phyloP scores from a whole-genome alignment of 1,284 basidiomycete genomes.

The Sporisorium exsertum region DNA sequence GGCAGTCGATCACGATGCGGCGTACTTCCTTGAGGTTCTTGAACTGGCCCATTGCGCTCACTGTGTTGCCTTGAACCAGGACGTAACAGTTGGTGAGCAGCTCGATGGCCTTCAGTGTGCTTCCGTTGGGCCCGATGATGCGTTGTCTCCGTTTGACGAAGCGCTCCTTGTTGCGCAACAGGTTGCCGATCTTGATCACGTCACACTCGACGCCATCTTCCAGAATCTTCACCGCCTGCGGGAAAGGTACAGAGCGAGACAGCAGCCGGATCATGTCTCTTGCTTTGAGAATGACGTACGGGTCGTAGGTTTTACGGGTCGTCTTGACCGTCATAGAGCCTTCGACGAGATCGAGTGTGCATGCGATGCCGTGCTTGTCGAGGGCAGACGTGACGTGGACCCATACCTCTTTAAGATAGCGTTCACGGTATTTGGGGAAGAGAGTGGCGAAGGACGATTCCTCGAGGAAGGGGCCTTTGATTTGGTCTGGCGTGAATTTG shows the following conservation, averaged over 20 bases:
- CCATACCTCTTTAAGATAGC: constrained; percentile 95
- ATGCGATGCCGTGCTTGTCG: constrained; percentile 85
- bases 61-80: constrained; percentile 96
- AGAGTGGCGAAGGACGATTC: constrained; percentile 97
- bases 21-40: constrained; percentile 96
- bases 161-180: constrained; percentile 94
- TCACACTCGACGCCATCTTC: constrained; percentile 93
- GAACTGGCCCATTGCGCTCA: constrained; percentile 95
- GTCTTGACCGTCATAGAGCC: constrained; percentile 98
- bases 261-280: constrained; percentile 95
- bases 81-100: constrained; percentile 96
- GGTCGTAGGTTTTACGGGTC: constrained; percentile 95
- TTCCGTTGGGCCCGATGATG: constrained; percentile 96
- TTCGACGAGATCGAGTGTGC: constrained; percentile 93
- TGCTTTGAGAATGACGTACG: constrained; percentile 94
- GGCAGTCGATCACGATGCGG: constrained; percentile 94
- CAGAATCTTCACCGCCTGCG: constrained; percentile 88
- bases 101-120: constrained; percentile 98
- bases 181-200: constrained; percentile 95
- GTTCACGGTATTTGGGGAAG: constrained; percentile 98
- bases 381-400: constrained; percentile 87
- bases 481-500: constrained; percentile 78
- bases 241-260: constrained; percentile 85
- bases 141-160: constrained; percentile 96
- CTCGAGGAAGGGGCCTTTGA: constrained; percentile 83